Conservation (phyloP, 2,329 filamentous ascomycete genomes). For the Colletotrichum shisoi region DNA sequence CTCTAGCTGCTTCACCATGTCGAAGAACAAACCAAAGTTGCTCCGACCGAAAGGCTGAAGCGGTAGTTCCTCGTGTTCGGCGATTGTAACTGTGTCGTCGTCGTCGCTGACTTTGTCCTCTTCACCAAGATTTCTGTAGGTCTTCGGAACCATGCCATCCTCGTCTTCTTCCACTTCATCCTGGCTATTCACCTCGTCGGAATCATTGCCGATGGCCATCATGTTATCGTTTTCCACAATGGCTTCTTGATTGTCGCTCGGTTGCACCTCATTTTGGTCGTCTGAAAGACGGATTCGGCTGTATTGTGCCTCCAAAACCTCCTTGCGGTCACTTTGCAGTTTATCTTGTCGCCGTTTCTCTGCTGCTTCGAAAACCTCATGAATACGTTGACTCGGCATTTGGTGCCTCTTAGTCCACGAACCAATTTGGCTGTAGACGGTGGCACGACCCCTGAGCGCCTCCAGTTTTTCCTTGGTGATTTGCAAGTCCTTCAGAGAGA, state of each 20-base stretch:
- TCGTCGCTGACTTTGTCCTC: too few species aligned
- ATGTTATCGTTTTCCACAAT: background rate
- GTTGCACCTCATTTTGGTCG: background rate
- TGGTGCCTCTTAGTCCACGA: conserved; percentile 11
- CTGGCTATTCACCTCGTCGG: conserved; percentile 8
- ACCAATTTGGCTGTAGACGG: conserved; percentile 20
- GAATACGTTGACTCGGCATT: background rate
- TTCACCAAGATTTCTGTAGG: too few species aligned
- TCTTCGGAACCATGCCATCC: conserved; percentile 14
- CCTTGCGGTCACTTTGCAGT: background rate
- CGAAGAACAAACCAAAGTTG: conserved; percentile 40
- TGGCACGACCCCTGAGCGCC: background rate
- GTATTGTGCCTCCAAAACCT: background rate
- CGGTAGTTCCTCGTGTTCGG: background rate
- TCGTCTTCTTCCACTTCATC: conserved; percentile 12
- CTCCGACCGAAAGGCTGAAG: conserved; percentile 20
- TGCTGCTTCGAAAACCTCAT: background rate
- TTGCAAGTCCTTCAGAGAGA: background rate
- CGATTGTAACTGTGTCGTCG: background rate
- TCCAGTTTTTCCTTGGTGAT: background rate
- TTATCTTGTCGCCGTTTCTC: background rate
- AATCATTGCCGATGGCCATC: background rate
- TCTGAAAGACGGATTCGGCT: background rate
- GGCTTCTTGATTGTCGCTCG: too few species aligned
- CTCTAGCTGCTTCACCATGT: conserved; percentile 39